Percentiles rank a stretch among this genome's conserved stretches.
Conservation (phyloP, 352 stramenopile species). For the Aphanomyces stellatus region DNA sequence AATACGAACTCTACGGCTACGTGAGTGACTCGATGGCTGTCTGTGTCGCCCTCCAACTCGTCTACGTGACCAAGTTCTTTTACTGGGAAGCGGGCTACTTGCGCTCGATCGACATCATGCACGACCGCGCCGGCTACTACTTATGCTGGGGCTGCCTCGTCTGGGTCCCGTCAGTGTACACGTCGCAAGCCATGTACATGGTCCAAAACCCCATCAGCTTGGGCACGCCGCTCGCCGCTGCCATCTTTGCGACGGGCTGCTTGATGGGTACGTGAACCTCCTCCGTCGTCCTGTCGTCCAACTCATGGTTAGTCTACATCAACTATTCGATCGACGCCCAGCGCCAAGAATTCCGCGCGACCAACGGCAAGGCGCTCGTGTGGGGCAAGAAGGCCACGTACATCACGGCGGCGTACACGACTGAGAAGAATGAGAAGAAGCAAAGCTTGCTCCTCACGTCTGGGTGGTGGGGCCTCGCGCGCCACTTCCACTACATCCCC, state of each 20-base stretch:
- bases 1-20: slow-evolving; percentile 64
- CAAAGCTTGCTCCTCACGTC: slow-evolving; percentile 86
- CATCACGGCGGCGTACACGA: slow-evolving; percentile 91
- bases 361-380: slow-evolving; percentile 78
- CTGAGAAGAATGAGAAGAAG: slow-evolving; percentile 78
- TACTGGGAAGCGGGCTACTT: slow-evolving; percentile 95
- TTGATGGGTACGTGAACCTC: slow-evolving; percentile 55
- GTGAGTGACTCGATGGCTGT: slow-evolving; percentile 85
- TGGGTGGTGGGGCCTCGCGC: slow-evolving; percentile 91
- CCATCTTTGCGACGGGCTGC: slow-evolving; percentile 65
- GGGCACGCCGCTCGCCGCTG: slow-evolving; percentile 29
- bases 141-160: slow-evolving; percentile 96
- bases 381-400: slow-evolving; percentile 89
- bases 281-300: not conserved
- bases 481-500: slow-evolving; percentile 94
- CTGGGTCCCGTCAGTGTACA: slow-evolving; percentile 96
- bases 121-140: slow-evolving; percentile 92
- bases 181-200: slow-evolving; percentile 89
- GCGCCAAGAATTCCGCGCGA: slow-evolving; percentile 87
- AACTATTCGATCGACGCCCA: slow-evolving; percentile 96
- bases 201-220: slow-evolving; percentile 82
- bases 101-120: slow-evolving; percentile 96
- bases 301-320: slow-evolving; percentile 57
- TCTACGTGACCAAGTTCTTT: slow-evolving; percentile 98
- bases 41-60: slow-evolving; percentile 80